Evolutionary conservation across 2,329 filamentous ascomycete genomes (phyloP).

Genomic region (Xenoacremonium recifei): DNA sequence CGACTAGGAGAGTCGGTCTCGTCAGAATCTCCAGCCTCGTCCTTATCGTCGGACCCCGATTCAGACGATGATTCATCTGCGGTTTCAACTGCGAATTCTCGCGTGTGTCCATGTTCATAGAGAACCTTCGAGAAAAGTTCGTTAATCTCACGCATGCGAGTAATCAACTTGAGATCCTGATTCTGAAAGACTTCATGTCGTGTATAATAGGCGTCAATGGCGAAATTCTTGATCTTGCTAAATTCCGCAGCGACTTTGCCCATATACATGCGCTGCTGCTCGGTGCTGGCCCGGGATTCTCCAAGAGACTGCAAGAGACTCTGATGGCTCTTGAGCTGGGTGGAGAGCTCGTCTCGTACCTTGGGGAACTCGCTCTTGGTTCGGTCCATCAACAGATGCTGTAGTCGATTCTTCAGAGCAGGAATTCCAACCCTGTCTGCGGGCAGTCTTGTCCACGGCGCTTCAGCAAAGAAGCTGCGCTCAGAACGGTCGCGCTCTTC

Average conservation of each 20-base stretch:
- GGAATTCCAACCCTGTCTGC: conserved; percentile 32
- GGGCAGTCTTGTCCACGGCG: conserved; percentile 34
- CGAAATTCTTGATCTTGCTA: conserved; percentile 23
- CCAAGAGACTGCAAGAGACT: conserved; percentile 29
- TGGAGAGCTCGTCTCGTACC: conserved; percentile 30
- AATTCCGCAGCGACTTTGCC: conserved; percentile 32
- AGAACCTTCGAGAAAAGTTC: conserved; percentile 33
- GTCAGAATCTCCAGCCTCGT: neutral
- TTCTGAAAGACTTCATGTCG: conserved; percentile 28
- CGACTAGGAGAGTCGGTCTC: neutral
- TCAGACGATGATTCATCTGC: neutral
- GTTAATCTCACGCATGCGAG: conserved; percentile 35
- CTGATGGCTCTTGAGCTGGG: conserved; percentile 9
- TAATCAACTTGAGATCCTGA: conserved; percentile 34
- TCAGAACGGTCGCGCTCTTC: conserved; percentile 33
- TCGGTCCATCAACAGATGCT: conserved; percentile 37
- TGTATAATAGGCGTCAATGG: conserved; percentile 36
- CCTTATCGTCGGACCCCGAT: neutral
- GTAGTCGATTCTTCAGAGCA: conserved; percentile 34
- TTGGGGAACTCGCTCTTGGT: conserved; percentile 38
- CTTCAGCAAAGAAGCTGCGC: conserved; percentile 33
- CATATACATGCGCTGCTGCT: conserved; percentile 35
- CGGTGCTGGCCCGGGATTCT: conserved; percentile 20
- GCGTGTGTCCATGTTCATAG: conserved; percentile 18
- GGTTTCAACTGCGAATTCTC: conserved; percentile 1